A percentile compares a stretch with the other conserved stretches of the same genome.
Evolutionary conservation across 1,284 basidiomycete genomes (phyloP).

Genomic region (Ustilago tritici): DNA sequence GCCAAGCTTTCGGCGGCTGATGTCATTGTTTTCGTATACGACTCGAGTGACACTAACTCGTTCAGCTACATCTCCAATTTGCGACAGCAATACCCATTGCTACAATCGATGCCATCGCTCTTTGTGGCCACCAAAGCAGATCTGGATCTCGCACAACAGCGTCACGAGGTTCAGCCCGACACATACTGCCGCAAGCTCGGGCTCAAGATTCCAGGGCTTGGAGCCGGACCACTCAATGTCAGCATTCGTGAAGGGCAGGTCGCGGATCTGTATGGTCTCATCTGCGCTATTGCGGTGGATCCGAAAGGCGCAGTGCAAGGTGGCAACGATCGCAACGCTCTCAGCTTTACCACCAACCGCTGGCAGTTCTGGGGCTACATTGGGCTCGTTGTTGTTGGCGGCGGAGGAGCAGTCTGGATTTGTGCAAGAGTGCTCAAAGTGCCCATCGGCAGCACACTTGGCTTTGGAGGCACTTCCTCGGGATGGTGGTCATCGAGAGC

Average conservation of each 20-base stretch:
- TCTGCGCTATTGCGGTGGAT: constrained; percentile 79
- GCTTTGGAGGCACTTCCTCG: constrained; percentile 25
- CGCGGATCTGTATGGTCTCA: constrained; percentile 88
- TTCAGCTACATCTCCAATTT: constrained; percentile 98
- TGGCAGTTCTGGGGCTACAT: constrained; percentile 53
- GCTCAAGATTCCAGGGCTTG: constrained; percentile 60
- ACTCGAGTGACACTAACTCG: constrained; percentile 97
- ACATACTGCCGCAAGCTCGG: constrained; percentile 76
- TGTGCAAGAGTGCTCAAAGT: constrained; percentile 46
- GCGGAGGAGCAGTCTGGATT: constrained; percentile 46
- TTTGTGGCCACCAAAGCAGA: constrained; percentile 99
- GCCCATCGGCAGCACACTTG: constrained; percentile 45
- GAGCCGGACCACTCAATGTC: constrained; percentile 63
- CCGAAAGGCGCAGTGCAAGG: constrained; percentile 62
- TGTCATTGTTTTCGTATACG: constrained; percentile 94
- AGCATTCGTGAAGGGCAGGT: constrained; percentile 81
- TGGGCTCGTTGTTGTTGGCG: constrained; percentile 44
- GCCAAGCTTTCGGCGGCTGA: constrained; percentile 93
- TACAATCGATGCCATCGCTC: constrained; percentile 88
- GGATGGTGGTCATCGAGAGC: constrained; percentile 38
- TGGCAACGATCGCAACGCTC: constrained; percentile 47
- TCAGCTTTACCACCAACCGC: constrained; percentile 44
- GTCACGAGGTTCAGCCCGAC: constrained; percentile 98
- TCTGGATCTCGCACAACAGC: constrained; percentile 82
- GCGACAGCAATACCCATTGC: constrained; percentile 87